These are phyloP conservation scores for Priceomyces fermenticarens DNA, from an alignment of 805 yeast genomes.

Conservation along the genomic window DNA sequence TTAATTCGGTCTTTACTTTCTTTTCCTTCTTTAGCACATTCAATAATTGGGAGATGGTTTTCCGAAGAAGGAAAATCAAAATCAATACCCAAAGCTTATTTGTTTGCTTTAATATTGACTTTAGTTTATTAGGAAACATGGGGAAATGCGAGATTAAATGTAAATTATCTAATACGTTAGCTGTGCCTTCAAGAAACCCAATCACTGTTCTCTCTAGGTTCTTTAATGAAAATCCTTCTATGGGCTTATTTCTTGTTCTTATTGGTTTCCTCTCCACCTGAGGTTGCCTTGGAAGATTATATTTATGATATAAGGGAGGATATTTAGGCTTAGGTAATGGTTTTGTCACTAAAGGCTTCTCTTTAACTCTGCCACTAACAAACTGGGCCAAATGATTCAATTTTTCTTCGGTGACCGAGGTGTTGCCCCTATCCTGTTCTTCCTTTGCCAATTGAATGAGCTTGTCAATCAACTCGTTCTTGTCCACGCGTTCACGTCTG, in stretches of 20 bases:
- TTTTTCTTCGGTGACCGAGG: conserved; percentile 35
- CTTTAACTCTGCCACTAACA: conserved; percentile 15
- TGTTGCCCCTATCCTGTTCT: conserved; percentile 38
- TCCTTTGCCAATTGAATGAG: conserved; percentile 30
- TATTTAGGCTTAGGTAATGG: conserved; percentile 24
- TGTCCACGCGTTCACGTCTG: neutral
- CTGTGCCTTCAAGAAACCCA: conserved; percentile 31
- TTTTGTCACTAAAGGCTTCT: neutral
- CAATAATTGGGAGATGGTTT: conserved; percentile 39
- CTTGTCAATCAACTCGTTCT: conserved; percentile 25
- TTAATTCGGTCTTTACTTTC: conserved; percentile 36
- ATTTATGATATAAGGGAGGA: conserved; percentile 34
- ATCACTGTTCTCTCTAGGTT: conserved; percentile 27
- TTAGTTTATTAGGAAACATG: conserved; percentile 36
- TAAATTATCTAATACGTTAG: conserved; percentile 39
- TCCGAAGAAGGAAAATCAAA: conserved; percentile 37
- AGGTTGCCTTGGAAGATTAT: conserved; percentile 15
- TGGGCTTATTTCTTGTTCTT: neutral
- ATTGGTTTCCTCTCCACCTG: too few species aligned
- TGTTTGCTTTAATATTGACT: conserved; percentile 35
- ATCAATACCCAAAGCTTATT: conserved; percentile 43
- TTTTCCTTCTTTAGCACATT: conserved; percentile 37
- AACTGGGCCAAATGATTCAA: conserved; percentile 27
- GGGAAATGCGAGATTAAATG: conserved; percentile 42
- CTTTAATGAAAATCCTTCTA: conserved; percentile 23